These are phyloP conservation scores for Fraxinus xanthoxyloides DNA, from an alignment of 305 asterid genomes.

Conservation along the genomic window DNA sequence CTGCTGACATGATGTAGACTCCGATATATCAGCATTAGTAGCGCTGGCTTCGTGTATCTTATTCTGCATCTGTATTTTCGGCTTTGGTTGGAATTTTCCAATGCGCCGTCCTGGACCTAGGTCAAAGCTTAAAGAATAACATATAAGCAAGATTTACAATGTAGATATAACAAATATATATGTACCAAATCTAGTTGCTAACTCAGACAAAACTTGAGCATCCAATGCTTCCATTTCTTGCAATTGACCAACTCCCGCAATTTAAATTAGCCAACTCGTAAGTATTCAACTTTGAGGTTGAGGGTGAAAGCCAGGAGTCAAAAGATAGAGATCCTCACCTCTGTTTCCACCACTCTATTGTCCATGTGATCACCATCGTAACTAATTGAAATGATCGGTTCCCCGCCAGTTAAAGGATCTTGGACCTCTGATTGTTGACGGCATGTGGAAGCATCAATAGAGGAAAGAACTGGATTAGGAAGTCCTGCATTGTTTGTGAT, in stretches of 20 bases:
- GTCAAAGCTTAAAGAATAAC: constrained; percentile 22
- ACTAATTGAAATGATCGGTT: constrained; percentile 34
- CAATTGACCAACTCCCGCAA: constrained; percentile 27
- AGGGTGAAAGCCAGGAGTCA: background rate
- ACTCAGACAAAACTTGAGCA: constrained; percentile 30
- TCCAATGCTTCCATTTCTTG: constrained; percentile 47
- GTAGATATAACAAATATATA: constrained; percentile 15
- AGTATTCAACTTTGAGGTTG: background rate
- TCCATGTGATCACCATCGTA: constrained; percentile 27
- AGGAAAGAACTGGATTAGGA: constrained; percentile 25
- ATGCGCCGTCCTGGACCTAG: constrained; percentile 36
- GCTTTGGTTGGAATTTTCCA: constrained; percentile 52
- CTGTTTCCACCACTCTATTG: constrained; percentile 25
- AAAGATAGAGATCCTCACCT: constrained; percentile 29
- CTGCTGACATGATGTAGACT: constrained; percentile 27
- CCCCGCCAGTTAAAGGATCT: constrained; percentile 37
- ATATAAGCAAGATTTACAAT: constrained; percentile 1
- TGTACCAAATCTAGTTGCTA: constrained; percentile 48
- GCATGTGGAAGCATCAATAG: constrained; percentile 26
- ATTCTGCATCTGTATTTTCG: constrained; percentile 34
- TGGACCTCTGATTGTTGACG: constrained; percentile 31
- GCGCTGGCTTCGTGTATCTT: constrained; percentile 21
- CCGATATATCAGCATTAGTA: constrained; percentile 17
- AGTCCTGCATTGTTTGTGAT: constrained; percentile 25
- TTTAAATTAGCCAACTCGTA: background rate